Evolutionary conservation across 305 asterid species (phyloP), one percentile per base, ranked within the genome.

Genomic region (Coffea humblotiana): DNA sequence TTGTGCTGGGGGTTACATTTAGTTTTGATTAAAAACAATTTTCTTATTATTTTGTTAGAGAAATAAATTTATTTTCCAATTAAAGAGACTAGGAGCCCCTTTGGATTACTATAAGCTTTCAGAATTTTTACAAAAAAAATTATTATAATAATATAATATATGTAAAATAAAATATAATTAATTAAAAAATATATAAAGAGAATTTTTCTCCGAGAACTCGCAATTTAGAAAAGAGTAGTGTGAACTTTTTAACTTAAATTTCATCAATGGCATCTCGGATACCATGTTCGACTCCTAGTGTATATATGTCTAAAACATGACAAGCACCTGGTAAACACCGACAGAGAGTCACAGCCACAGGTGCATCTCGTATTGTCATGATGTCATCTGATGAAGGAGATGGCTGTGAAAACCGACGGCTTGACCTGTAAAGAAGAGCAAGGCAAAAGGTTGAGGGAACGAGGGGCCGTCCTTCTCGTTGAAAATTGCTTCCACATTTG

Each of bases 401-500:
- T n/a, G 25, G 43, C 63, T 45, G 66, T 37, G 52, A 43, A 66
- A 65, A 66, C 29, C 29, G 71, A 74, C 43, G 6, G 4, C 76
- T 29, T 4, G 45, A 14, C 37, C 8, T 65, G 25, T 8, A 5
- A 29, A 29, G 32, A 29, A n/a, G 56, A 12, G 2, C 0, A 7
- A 9, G 18, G 69, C 1, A 37, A 21, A 49, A 45, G 48, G 37
- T 71, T 16, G 58, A 75, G 14, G 6, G 51, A 29, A 16, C 49
- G 7, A 67, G 13, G n/a, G n/a, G n/a, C 48, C 58, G 66, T 80
- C 77, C 2, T 69, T 77, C 80, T 77, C 71, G 87, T 86, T 84
- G 87, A 76, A 77, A 85, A 83, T 68, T 79, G 83, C 86, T 80
- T 86, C 86, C 54, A 56, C 45, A 0, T 78, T 79, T 86, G 87